Evolutionary conservation across 371 early-diverging fungal species (phyloP).

Genomic region (Coemansia sp.): DNA sequence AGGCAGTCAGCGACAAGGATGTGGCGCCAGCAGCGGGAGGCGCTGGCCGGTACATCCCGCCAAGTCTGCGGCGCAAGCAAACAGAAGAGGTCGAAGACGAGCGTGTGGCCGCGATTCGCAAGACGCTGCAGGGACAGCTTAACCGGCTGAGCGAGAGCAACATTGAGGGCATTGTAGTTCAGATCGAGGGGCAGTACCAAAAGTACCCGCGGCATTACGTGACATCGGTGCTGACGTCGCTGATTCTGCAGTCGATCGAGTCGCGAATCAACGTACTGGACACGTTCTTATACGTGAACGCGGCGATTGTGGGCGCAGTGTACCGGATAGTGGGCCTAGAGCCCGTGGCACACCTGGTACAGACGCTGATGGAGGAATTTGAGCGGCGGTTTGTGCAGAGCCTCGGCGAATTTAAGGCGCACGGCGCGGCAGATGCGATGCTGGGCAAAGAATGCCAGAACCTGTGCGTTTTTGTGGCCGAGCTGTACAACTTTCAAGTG

Average conservation of each 20-base stretch:
- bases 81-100: slow-evolving; percentile 56
- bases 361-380: slow-evolving; percentile 77
- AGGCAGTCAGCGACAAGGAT: neutral
- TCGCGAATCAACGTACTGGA: slow-evolving; percentile 82
- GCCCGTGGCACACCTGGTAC: slow-evolving; percentile 84
- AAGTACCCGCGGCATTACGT: slow-evolving; percentile 84
- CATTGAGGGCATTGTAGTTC: slow-evolving; percentile 78
- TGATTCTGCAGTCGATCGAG: slow-evolving; percentile 72
- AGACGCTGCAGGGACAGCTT: slow-evolving; percentile 81
- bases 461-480: slow-evolving; percentile 75
- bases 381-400: slow-evolving; percentile 57
- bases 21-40: neutral
- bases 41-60: slow-evolving; percentile 81
- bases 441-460: slow-evolving; percentile 71
- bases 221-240: slow-evolving; percentile 75
- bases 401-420: slow-evolving; percentile 8
- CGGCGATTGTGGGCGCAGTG: slow-evolving; percentile 78
- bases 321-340: slow-evolving; percentile 83
- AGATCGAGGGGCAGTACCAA: slow-evolving; percentile 77
- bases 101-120: slow-evolving; percentile 67
- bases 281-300: slow-evolving; percentile 85
- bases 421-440: slow-evolving; percentile 34
- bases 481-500: slow-evolving; percentile 89
- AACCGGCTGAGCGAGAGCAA: slow-evolving; percentile 88
- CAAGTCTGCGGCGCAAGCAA: slow-evolving; percentile 74